A percentile compares a stretch with the other conserved stretches of the same genome.
phyloP scores from a whole-genome alignment of 768 basidiomycete genomes.

The Amanita rubescens region DNA sequence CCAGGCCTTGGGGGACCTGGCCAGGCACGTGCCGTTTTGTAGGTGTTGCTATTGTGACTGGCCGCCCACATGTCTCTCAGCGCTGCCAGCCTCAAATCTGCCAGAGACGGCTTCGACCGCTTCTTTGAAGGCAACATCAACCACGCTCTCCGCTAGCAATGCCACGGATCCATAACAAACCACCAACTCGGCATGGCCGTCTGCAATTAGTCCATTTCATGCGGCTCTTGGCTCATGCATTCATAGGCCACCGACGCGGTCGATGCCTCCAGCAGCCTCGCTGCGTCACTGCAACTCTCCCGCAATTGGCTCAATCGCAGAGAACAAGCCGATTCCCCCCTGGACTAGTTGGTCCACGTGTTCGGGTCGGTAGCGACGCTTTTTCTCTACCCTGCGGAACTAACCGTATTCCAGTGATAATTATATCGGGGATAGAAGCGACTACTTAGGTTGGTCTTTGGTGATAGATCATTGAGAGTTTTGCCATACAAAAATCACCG shows the following conservation, averaged over 20 bases:
- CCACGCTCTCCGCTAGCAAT: slow-evolving; percentile 37
- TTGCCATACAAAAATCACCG: too few relatives aligned
- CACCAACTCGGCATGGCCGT: slow-evolving; percentile 69
- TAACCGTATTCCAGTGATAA: slow-evolving; percentile 39
- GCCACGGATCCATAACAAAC: slow-evolving; percentile 55
- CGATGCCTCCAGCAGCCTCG: slow-evolving; percentile 26
- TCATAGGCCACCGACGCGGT: slow-evolving; percentile 30
- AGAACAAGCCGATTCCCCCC: slow-evolving; percentile 41
- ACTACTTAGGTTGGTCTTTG: too few relatives aligned
- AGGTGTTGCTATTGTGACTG: not conserved
- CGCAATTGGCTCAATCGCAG: slow-evolving; percentile 33
- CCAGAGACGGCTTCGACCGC: slow-evolving; percentile 51
- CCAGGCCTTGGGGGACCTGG: too few relatives aligned
- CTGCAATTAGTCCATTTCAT: slow-evolving; percentile 35
- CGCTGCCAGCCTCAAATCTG: slow-evolving; percentile 22
- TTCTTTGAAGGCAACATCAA: slow-evolving; percentile 64
- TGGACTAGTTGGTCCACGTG: slow-evolving; percentile 63
- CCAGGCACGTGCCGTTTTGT: too few relatives aligned
- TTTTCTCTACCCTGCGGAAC: not conserved
- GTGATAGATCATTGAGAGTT: too few relatives aligned
- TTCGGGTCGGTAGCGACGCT: slow-evolving; percentile 40
- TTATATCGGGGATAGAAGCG: slow-evolving; percentile 74
- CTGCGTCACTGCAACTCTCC: slow-evolving; percentile 52
- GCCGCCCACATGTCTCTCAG: not conserved
- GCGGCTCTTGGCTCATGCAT: slow-evolving; percentile 37